phyloP scores from a whole-genome alignment of 805 yeast genomes.

The Candida taoyuanica region DNA sequence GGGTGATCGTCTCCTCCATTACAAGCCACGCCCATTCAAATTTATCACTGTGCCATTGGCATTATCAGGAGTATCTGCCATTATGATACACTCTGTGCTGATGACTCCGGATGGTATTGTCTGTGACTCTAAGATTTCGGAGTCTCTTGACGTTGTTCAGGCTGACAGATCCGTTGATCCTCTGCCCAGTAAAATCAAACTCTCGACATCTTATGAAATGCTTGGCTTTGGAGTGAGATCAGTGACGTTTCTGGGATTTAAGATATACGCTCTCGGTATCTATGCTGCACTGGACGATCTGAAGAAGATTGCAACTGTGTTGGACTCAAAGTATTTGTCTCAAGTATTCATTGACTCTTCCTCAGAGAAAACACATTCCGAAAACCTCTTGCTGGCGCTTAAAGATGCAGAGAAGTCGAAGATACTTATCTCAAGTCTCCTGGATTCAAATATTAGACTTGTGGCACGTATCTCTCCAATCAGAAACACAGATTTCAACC shows the following conservation, averaged over 20 bases:
- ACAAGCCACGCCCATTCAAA: too few relatives aligned
- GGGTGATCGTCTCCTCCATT: too few relatives aligned
- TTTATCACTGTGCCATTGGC: too few relatives aligned
- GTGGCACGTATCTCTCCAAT: conserved; percentile 78
- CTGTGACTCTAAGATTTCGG: background rate
- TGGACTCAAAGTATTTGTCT: conserved; percentile 41
- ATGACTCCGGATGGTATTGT: background rate
- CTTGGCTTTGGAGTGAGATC: conserved; percentile 79
- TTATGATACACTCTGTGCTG: background rate
- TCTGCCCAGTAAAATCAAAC: conserved; percentile 23
- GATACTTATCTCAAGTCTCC: conserved; percentile 48
- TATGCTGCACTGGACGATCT: conserved; percentile 65
- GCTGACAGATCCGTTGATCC: conserved; percentile 51
- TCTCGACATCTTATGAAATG: conserved; percentile 42
- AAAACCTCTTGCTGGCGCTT: conserved; percentile 40
- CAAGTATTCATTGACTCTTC: conserved; percentile 33
- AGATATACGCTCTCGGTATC: conserved; percentile 83
- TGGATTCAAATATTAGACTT: conserved; percentile 57
- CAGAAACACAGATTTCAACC: conserved; percentile 87
- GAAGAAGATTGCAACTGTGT: conserved; percentile 33
- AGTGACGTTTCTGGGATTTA: conserved; percentile 77
- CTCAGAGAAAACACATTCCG: conserved; percentile 30
- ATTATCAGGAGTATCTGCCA: too few relatives aligned
- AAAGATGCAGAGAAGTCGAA: conserved; percentile 49
- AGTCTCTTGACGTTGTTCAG: conserved; percentile 28